phyloP scores from a whole-genome alignment of 2,329 filamentous ascomycete genomes.

The Colletotrichum cuscutae region DNA sequence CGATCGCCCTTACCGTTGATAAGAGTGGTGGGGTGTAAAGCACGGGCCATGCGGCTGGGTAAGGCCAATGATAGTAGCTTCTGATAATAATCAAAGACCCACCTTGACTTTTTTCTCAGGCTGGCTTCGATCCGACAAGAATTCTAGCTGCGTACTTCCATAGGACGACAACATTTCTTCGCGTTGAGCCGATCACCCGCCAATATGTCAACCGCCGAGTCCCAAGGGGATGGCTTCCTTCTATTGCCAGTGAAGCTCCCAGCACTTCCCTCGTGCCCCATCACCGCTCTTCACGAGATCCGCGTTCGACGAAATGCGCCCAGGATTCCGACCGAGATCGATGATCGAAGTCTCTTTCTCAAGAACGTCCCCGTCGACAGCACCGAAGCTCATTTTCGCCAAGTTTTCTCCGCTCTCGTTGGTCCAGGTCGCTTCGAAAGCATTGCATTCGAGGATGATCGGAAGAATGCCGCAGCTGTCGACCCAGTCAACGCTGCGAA shows the following conservation, averaged over 20 bases:
- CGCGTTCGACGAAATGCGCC: slow-evolving; percentile 88
- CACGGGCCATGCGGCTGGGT: not conserved
- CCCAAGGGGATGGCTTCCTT: slow-evolving; percentile 66
- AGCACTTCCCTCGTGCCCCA: slow-evolving; percentile 69
- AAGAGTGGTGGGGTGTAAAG: not conserved
- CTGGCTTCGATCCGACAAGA: not conserved
- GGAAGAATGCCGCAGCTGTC: slow-evolving; percentile 51
- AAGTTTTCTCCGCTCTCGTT: slow-evolving; percentile 79
- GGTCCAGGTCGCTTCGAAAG: slow-evolving; percentile 82
- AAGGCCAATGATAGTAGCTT: not conserved
- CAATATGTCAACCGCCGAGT: slow-evolving; percentile 26
- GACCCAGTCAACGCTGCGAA: slow-evolving; percentile 57
- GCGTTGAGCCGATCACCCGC: slow-evolving; percentile 39
- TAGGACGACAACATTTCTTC: slow-evolving; percentile 17
- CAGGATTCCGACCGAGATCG: slow-evolving; percentile 77
- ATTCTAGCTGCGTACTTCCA: slow-evolving; percentile 14
- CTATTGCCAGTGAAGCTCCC: slow-evolving; percentile 77
- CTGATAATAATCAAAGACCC: slow-evolving; percentile 9
- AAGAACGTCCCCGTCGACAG: slow-evolving; percentile 90
- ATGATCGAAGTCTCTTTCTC: slow-evolving; percentile 86
- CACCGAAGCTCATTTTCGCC: slow-evolving; percentile 79
- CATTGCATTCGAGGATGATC: slow-evolving; percentile 77
- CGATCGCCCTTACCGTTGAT: not conserved
- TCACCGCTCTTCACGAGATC: slow-evolving; percentile 79
- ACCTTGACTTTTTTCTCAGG: slow-evolving; percentile 5